These are phyloP conservation scores for Podaxis sp. DNA, from an alignment of 768 basidiomycete species.

Conservation along the genomic window DNA sequence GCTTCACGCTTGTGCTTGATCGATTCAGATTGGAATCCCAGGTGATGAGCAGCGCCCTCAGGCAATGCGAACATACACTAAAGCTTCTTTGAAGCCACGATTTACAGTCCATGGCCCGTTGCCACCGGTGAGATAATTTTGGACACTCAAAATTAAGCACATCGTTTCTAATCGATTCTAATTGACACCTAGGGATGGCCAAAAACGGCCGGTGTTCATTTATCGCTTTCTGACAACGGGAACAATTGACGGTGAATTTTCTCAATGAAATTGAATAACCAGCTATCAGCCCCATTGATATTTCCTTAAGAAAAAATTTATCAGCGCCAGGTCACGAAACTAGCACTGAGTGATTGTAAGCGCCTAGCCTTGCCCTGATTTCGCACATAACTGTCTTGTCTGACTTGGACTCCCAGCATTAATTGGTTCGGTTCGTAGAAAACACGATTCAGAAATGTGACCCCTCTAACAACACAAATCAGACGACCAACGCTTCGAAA, in stretches of 20 bases:
- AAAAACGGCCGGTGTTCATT: constrained; percentile 87
- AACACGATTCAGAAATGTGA: neutral
- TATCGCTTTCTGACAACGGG: constrained; percentile 86
- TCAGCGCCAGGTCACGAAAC: constrained; percentile 92
- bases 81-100: constrained; percentile 59
- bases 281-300: constrained; percentile 8
- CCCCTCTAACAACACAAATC: neutral
- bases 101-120: constrained; percentile 95
- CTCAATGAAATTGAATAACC: neutral
- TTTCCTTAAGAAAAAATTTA: constrained; percentile 74
- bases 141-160: constrained; percentile 11
- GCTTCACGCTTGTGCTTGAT: constrained; percentile 84
- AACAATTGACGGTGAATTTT: constrained; percentile 75
- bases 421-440: constrained; percentile 58
- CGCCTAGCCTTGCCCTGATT: constrained; percentile 21
- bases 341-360: constrained; percentile 82
- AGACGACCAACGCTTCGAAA: constrained; percentile 49
- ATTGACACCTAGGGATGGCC: constrained; percentile 70
- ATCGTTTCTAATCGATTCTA: neutral
- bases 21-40: constrained; percentile 95
- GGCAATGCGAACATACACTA: neutral
- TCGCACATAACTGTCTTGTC: neutral
- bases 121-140: constrained; percentile 63
- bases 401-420: constrained; percentile 42
- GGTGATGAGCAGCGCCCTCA: constrained; percentile 34